Conservation (phyloP, 148 eudicot genomes). For the Cornus florida region DNA sequence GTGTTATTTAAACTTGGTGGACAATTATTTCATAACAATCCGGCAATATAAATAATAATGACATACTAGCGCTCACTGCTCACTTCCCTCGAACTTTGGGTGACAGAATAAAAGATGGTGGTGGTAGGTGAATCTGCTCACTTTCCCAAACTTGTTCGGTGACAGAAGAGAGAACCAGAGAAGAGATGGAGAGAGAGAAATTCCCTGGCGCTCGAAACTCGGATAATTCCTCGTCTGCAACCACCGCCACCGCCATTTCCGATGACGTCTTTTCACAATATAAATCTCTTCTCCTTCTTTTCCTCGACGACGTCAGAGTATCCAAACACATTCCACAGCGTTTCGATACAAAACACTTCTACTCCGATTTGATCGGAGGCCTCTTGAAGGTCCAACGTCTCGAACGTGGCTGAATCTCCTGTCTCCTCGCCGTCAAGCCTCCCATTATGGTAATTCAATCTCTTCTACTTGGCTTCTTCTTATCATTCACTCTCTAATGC, state of each 20-base stretch:
- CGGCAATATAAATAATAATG: no score
- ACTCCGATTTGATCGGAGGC: constrained; percentile 20
- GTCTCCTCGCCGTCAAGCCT: constrained; percentile 47
- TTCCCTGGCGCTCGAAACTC: no score
- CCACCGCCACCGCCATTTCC: neutral
- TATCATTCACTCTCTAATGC: neutral
- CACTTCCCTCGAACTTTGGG: no score
- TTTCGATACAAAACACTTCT: neutral
- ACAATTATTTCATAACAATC: no score
- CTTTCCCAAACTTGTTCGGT: no score
- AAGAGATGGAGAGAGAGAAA: no score
- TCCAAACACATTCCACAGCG: neutral
- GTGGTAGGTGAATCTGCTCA: no score
- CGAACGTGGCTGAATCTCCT: constrained; percentile 42
- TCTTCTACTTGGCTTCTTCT: neutral
- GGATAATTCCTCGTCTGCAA: no score
- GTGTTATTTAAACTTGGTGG: no score
- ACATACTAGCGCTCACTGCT: no score
- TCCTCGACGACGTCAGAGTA: neutral
- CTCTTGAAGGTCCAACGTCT: constrained; percentile 33
- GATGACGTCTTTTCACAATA: neutral
- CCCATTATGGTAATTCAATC: constrained; percentile 29
- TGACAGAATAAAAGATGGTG: no score
- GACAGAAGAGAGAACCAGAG: no score
- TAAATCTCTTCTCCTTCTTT: neutral